These are phyloP conservation scores for Backusella tuberculispora DNA, from an alignment of 192 early-diverging fungal genomes.

Conservation along the genomic window DNA sequence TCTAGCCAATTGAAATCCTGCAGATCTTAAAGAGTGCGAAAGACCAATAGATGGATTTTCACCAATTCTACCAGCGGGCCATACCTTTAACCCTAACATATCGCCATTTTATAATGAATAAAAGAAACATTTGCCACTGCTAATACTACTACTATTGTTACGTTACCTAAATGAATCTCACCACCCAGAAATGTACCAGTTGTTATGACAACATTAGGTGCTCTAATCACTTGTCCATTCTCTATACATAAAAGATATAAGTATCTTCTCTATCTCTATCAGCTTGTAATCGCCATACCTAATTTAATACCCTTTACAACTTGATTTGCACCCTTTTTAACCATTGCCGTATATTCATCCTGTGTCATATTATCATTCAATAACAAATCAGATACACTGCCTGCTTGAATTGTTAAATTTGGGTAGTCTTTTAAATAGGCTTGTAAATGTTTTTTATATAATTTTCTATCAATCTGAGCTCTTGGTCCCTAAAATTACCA, in stretches of 20 bases:
- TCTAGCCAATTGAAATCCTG: constrained; percentile 77
- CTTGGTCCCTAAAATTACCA: constrained; percentile 60
- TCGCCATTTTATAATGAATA: not conserved
- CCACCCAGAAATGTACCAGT: constrained; percentile 84
- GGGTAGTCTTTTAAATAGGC: constrained; percentile 62
- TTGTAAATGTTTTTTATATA: constrained; percentile 80
- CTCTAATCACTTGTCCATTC: constrained; percentile 64
- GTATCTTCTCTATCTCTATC: not conserved
- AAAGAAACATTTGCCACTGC: not conserved
- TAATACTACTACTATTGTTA: not conserved
- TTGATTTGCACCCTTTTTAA: constrained; percentile 26
- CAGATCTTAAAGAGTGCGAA: constrained; percentile 72
- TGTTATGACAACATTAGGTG: constrained; percentile 76
- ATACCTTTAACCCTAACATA: constrained; percentile 54
- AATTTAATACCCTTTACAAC: constrained; percentile 31
- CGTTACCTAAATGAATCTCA: constrained; percentile 77
- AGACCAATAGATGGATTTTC: constrained; percentile 77
- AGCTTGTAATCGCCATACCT: not conserved
- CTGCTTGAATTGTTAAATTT: constrained; percentile 68
- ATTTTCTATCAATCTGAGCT: constrained; percentile 79
- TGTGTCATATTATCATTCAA: constrained; percentile 47
- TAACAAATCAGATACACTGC: constrained; percentile 74
- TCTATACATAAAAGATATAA: constrained; percentile 40
- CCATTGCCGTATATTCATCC: constrained; percentile 41
- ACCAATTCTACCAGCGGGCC: constrained; percentile 72